Evolutionary conservation across 371 early-diverging fungal species (phyloP).

Genomic region (Apophysomyces ossiformis): DNA sequence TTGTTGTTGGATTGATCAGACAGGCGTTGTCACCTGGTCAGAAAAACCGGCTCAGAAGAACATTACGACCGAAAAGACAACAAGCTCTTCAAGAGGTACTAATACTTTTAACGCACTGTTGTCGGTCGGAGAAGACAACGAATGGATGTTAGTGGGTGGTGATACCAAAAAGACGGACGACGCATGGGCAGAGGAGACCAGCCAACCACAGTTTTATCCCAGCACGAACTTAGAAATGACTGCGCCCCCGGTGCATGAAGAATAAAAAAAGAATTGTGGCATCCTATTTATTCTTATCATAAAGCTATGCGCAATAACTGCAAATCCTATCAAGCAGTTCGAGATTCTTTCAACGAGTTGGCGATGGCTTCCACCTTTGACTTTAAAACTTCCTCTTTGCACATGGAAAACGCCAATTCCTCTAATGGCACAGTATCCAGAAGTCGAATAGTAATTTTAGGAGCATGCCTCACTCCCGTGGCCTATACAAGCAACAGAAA

Average conservation of each 20-base stretch:
- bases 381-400: conserved; percentile 24
- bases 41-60: conserved; percentile 28
- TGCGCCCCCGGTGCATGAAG: neutral
- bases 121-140: conserved; percentile 29
- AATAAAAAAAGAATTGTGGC: neutral
- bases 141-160: conserved; percentile 30
- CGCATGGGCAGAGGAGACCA: conserved; percentile 12
- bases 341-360: neutral
- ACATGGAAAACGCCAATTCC: conserved; percentile 31
- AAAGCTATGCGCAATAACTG: too few relatives aligned
- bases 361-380: conserved; percentile 20
- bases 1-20: conserved; percentile 65
- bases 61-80: neutral
- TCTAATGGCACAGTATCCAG: conserved; percentile 37
- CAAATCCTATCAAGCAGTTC: neutral
- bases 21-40: conserved; percentile 55
- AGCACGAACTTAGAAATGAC: conserved; percentile 7
- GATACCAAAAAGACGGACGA: neutral
- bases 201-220: neutral
- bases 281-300: too few relatives aligned
- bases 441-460: conserved; percentile 42
- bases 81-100: neutral
- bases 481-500: conserved; percentile 21
- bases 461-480: conserved; percentile 37
- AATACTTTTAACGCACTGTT: conserved; percentile 34